These are phyloP conservation scores for Atkinsonella texensis DNA, from an alignment of 2,329 filamentous ascomycete species.

Conservation along the genomic window DNA sequence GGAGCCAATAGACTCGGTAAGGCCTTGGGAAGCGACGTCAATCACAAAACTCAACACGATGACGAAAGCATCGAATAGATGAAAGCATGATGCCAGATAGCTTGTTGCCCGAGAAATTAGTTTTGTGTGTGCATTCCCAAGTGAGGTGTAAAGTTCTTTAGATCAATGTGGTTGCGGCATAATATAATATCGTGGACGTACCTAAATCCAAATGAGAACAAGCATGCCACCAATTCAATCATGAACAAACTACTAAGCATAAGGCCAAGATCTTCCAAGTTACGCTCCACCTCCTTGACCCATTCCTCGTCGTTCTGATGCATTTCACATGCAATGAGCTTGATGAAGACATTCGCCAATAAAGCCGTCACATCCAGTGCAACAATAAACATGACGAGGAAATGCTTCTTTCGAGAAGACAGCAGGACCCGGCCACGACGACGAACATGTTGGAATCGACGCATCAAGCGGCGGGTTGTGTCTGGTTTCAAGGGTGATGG, in stretches of 20 bases:
- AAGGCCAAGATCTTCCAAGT: conserved; percentile 39
- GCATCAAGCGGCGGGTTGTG: conserved; percentile 2
- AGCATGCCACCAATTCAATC: conserved; percentile 43
- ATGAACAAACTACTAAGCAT: conserved; percentile 54
- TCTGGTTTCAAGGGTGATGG: background rate
- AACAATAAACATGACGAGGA: conserved; percentile 30
- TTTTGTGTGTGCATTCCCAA: no score
- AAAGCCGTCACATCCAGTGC: conserved; percentile 33
- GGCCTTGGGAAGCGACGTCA: conserved; percentile 47
- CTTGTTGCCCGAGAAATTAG: conserved; percentile 18
- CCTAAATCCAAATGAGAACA: conserved; percentile 50
- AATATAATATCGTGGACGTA: conserved; percentile 23
- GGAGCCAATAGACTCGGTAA: conserved; percentile 50
- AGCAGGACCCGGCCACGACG: conserved; percentile 12
- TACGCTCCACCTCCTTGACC: conserved; percentile 24
- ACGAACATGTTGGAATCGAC: conserved; percentile 4
- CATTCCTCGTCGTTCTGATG: conserved; percentile 27
- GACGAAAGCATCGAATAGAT: conserved; percentile 50
- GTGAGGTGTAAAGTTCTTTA: no score
- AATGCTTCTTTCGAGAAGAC: conserved; percentile 31
- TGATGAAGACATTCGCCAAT: conserved; percentile 34
- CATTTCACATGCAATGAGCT: conserved; percentile 36
- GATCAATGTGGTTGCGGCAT: no score
- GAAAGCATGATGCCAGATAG: conserved; percentile 47
- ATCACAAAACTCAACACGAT: conserved; percentile 50